These are phyloP conservation scores for Cystobasidiaceae sp. DNA, from an alignment of 1,284 basidiomycete species.

Conservation along the genomic window DNA sequence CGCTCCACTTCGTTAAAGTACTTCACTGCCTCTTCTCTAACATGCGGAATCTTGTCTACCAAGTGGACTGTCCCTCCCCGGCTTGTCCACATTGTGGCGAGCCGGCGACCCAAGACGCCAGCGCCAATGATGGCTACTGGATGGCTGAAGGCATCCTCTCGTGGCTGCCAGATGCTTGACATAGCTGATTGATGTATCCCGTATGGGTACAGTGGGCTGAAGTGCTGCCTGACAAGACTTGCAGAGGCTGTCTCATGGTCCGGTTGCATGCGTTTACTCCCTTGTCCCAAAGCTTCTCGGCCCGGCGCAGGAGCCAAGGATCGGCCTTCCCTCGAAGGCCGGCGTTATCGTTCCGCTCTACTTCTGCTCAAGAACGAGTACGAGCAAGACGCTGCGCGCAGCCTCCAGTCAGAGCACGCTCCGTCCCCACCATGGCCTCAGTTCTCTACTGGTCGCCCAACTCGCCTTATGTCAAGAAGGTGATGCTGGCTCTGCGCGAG, in stretches of 20 bases:
- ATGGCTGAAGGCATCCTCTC: background rate
- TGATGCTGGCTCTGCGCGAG: constrained; percentile 9
- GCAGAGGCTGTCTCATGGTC: too few relatives aligned
- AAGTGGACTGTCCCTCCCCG: background rate
- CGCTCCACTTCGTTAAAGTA: background rate
- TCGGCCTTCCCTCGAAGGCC: too few relatives aligned
- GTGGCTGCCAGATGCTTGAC: constrained; percentile 1
- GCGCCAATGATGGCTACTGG: constrained; percentile 18
- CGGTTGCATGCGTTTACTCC: too few relatives aligned
- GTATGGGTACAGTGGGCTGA: too few relatives aligned
- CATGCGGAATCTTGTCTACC: background rate
- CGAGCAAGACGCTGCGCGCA: too few relatives aligned
- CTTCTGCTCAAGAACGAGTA: too few relatives aligned
- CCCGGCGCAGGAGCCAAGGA: too few relatives aligned
- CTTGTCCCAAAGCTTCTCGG: too few relatives aligned
- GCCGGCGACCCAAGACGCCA: constrained; percentile 6
- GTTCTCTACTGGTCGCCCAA: constrained; percentile 9
- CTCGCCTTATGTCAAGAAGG: constrained; percentile 14
- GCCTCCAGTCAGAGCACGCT: background rate
- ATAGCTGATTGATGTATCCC: background rate
- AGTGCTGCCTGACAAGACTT: too few relatives aligned
- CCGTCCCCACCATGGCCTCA: background rate
- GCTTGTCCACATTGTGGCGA: constrained; percentile 16
- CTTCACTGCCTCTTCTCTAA: background rate
- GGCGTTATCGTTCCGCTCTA: too few relatives aligned